Base-by-base conservation (phyloP, 2,329 filamentous ascomycete genomes). In the Epichloe bromicola region DNA sequence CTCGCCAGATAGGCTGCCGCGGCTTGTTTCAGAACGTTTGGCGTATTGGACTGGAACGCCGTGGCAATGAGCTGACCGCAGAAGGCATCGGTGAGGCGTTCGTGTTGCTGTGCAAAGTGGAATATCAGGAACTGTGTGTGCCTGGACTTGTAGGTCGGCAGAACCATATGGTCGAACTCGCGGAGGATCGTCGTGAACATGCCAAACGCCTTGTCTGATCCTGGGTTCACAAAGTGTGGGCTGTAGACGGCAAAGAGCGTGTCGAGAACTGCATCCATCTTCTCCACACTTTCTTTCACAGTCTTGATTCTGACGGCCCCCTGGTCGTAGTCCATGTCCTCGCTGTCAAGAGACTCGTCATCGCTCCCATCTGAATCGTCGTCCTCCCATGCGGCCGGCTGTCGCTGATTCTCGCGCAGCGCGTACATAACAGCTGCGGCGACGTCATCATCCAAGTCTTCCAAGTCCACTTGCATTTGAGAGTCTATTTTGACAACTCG, bases 41-140 rank as follows among this genome's bases (percentile, higher is more conserved):
- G 81, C 46, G 83, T 80, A 55, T 83, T 84, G 36, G 74, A 73
- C 64, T 88, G 65, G 50, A 70, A 71, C 1, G 69, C 68, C 4
- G 65, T 67, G 23, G 66, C 65, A 38, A 71, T 70, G 56, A 91
- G 85, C 23, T 83, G 84, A 36, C 85, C 85, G 42, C 87, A 84
- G 61, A 97, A 97, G 46, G 83, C 79, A 61, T 93, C 87, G 52
- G 88, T 84, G 46, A 95, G 79, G 43, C 79, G 76, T 33, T 86
- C 82, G 8, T 88, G 86, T 52, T 79, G 79, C 66, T 98, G 91
- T 15, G 87, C 86, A 64, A 95, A 96, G 68, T 96, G 91, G 68
- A 98, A 98, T 48, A 97, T 77, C 46, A 98, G 79, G 60, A 97
- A 98, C 61, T 98, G 93, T 0, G 89, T 89, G 65, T 97, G 91